Base-by-base conservation (phyloP, 495 filamentous ascomycete genomes). In the Lophiotrema nucula region DNA sequence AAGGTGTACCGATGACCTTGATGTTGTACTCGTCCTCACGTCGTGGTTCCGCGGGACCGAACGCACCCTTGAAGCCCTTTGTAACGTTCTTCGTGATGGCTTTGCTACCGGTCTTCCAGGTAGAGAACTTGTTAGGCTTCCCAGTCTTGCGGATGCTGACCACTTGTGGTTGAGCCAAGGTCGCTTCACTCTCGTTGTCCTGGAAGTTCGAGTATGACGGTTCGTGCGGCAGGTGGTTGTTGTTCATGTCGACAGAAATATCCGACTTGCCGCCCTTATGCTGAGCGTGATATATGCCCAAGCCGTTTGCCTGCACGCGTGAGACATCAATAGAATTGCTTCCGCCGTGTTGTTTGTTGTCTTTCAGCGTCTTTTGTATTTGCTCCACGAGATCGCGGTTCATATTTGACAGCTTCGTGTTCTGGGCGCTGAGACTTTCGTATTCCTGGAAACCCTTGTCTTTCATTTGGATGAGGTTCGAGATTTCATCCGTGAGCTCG, bases 91-190 rank as follows among this genome's bases (percentile, higher is more conserved):
- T 96, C 31, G 91, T 90, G 50, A 97, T 85, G 37, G 87, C 88
- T 71, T 95, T 90, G 22, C 89, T 88, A 24, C 90, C 91, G 71
- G 95, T 96, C 80, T 96, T 96, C 92, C 93, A 97, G 73, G 93
- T 95, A n/a, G n/a, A n/a, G 75, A 96, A 96, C 69, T 95, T 96
- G 75, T 90, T 95, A 26, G 85, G 83, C 69, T 95, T 88, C 46
- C 87, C 88, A 21, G 60, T 54, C 76, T 95, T 96, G 52, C 89
- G 84, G 64, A 97, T 92, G 67, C 90, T 93, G 58, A 95, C 86
- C 21, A 97, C 85, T 50, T 95, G 92, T 22, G 93, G 90, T 13
- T 90, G 43, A 24, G 51, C 53, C 24, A 66, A 23, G 1, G 60
- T 58, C 31, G 65, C 53, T 39, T 69, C 67, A 44, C 43, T 53